Base-by-base conservation (phyloP, 768 basidiomycete genomes). In the Auricularia sp. region DNA sequence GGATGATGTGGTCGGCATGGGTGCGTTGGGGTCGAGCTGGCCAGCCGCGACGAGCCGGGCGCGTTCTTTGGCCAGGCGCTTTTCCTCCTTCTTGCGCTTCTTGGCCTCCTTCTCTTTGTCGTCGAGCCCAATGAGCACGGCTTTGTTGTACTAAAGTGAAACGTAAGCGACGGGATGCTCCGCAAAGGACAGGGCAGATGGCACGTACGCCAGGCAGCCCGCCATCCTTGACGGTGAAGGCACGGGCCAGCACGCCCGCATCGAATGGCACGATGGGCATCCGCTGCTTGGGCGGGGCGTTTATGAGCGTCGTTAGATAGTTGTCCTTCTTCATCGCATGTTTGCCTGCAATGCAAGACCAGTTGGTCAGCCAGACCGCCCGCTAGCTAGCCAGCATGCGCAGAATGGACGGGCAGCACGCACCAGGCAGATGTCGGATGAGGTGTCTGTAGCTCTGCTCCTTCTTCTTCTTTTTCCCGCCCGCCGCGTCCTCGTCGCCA, bases 291-390 rank as follows among this genome's bases (percentile, higher is more conserved):
- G 87, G 84, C 3, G 88, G 88, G 11, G 80, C 78, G 68, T 82
- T 78, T 78, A 91, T 88, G 67, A 84, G 83, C 1, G 76, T 83
- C 44, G 79, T 79, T 61, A 91, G 74, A 73, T 84, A 89, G 65
- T 87, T 84, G 69, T 91, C 89, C 72, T 87, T 91, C 77, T 88
- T 90, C 79, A 83, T 79, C 35, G 88, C 87, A 67, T 91, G 89
- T 73, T 90, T 91, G 65, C 89, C 87, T 87, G 54, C 39, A 42
- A 42, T 8, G 12, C 12, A 7, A 14, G 12, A 42, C 8, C 39
- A 14, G 12, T 23, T 59, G 61, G 59, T 54, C 29, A 29, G 29
- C 29, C 29, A 29, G 64, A 61, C 61, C 39, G 29, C 62, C 62
- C 21, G 16, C 39, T 0, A 35, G 14, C 56, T 43, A 66, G 43